Evolutionary conservation across 2,329 filamentous ascomycete species (phyloP), one percentile per base, ranked within the genome.

Genomic region (Neodidymelliopsis sp.): DNA sequence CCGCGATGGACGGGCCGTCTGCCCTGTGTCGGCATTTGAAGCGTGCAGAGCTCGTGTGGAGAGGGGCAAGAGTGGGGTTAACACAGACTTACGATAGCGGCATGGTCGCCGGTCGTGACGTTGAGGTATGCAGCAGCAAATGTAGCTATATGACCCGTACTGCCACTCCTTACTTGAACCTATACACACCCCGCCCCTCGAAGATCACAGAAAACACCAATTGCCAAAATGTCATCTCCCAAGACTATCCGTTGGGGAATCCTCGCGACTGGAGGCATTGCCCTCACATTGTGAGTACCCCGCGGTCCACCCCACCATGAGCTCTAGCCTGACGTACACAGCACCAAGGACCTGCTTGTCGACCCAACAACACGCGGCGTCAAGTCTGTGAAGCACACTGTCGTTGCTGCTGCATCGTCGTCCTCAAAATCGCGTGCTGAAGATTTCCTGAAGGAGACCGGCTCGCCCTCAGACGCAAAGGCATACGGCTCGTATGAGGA

Each of bases 401-500:
- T 96, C 36, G 84, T 87, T 15, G 91, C 90, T 16, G 91, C 89
- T 5, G 88, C 90, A 16, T 94, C 90, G 1, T 94, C 90, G 4
- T 85, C 83, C 29, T 90, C 88, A 35, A 79, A 82, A 55, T 79
- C 83, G 33, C 84, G 86, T 41, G 91, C 91, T 1, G 79, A 82
- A 52, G 77, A 84, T 38, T 96, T 96, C 75, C 81, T 96, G 68
- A 77, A 84, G 53, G 84, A 86, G 54, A 82, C 88, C 27, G 82
- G 86, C 49, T 85, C 87, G n/a, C 86, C 88, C 3, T 75, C 81
- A 13, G 79, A 84, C 6, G 87, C 88, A 48, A 84, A 84, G 62
- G 81, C 87, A 8, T 95, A 96, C 69, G 89, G 88, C 50, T 90
- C 87, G 9, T 96, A 96, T 74, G 81, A 86, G 54, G 89, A 91